Percentiles rank a stretch among this genome's conserved stretches.
These are phyloP conservation scores for Emergomyces africanus DNA, from an alignment of 2,329 filamentous ascomycete species.

Conservation along the genomic window DNA sequence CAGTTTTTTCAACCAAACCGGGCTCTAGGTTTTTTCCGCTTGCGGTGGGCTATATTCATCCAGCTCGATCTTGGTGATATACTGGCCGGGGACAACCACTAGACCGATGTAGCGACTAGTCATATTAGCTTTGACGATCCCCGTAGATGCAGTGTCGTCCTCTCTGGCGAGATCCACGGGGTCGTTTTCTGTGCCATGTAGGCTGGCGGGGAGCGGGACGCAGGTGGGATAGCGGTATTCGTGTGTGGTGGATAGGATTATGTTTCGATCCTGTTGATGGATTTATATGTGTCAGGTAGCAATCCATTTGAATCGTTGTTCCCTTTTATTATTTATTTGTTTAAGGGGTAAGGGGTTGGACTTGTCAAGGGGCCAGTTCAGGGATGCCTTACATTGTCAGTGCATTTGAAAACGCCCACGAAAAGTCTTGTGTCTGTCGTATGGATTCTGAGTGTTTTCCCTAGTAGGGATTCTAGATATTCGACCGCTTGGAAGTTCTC, in stretches of 20 bases:
- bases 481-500: slow-evolving; percentile 23
- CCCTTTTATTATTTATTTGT: not conserved
- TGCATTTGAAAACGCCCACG: slow-evolving; percentile 84
- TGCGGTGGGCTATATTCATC: slow-evolving; percentile 37
- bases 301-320: not conserved
- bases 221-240: slow-evolving; percentile 70
- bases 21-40: not conserved
- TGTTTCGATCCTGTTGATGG: slow-evolving; percentile 58
- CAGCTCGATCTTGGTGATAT: slow-evolving; percentile 78
- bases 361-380: not conserved
- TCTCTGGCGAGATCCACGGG: slow-evolving; percentile 18
- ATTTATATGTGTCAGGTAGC: not conserved
- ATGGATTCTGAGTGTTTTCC: slow-evolving; percentile 65
- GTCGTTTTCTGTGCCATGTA: slow-evolving; percentile 29
- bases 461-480: slow-evolving; percentile 49
- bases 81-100: slow-evolving; percentile 74
- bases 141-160: slow-evolving; percentile 10
- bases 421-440: slow-evolving; percentile 80
- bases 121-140: slow-evolving; percentile 54
- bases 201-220: slow-evolving; percentile 26
- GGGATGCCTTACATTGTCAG: slow-evolving; percentile 59
- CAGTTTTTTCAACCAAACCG: not conserved
- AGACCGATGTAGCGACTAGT: slow-evolving; percentile 76
- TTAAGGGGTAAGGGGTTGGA: not conserved
- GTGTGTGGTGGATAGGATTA: slow-evolving; percentile 73